Conservation (phyloP, 108 stramenopile species). For the Pseudonitzschia pungens region DNA sequence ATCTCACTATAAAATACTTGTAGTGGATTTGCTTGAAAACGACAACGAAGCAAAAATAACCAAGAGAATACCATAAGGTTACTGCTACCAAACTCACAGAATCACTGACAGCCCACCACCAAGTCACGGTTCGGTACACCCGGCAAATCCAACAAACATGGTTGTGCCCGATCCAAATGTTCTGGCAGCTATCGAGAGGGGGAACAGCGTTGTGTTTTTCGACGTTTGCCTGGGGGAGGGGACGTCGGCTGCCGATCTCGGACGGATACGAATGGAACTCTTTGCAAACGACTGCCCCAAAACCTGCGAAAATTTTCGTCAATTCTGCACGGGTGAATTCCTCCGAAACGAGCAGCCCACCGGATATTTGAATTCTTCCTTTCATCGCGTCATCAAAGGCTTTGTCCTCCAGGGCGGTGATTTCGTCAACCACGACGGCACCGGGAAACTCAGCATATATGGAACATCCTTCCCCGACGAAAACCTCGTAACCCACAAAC, state of each 20-base stretch:
- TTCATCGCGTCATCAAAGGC: conserved; percentile 96
- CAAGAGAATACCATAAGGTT: no score
- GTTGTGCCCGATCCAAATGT: conserved; percentile 81
- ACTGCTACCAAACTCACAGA: no score
- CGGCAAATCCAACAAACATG: no score
- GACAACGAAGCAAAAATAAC: no score
- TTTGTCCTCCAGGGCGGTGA: conserved; percentile 77
- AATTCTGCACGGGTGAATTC: conserved; percentile 65
- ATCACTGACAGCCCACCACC: no score
- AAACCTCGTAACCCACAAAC: conserved; percentile 84
- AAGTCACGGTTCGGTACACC: no score
- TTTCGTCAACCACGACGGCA: conserved; percentile 90
- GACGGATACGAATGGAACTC: conserved; percentile 95
- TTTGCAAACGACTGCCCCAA: conserved; percentile 93
- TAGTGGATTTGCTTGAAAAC: no score
- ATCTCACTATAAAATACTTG: no score
- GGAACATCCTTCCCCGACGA: conserved; percentile 90
- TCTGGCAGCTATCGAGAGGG: conserved; percentile 77
- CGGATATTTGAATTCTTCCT: conserved; percentile 89
- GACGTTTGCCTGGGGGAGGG: conserved; percentile 69
- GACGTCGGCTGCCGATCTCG: conserved; percentile 63
- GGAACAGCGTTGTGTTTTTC: conserved; percentile 86
- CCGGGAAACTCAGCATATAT: conserved; percentile 85
- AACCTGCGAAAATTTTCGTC: conserved; percentile 58
- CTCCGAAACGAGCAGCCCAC: conserved; percentile 87